Evolutionary conservation across 768 basidiomycete species (phyloP).

Genomic region (Coprinopsis marcescibilis): DNA sequence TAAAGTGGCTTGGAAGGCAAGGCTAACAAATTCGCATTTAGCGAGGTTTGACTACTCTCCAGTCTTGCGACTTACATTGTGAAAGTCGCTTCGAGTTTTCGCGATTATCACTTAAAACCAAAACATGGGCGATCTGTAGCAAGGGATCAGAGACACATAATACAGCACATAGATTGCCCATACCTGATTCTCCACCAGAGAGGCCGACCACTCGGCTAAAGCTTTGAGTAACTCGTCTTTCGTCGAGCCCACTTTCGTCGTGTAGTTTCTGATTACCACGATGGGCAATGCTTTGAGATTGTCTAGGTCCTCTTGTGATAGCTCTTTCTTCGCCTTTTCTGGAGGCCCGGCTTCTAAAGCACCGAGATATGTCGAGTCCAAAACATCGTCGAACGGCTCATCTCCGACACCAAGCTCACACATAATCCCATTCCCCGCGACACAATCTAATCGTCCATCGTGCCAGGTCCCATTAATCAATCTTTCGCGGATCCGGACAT

Average conservation of each 20-base stretch:
- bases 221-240: constrained; percentile 69
- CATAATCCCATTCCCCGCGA: constrained; percentile 85
- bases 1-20: constrained; percentile 81
- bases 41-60: neutral
- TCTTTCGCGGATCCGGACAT: constrained; percentile 33
- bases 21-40: constrained; percentile 35
- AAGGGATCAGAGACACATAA: constrained; percentile 1
- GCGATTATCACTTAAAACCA: constrained; percentile 85
- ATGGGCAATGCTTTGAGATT: constrained; percentile 68
- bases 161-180: constrained; percentile 8
- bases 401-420: constrained; percentile 81
- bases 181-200: constrained; percentile 76
- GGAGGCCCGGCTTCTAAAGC: neutral
- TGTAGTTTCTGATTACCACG: constrained; percentile 81
- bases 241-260: constrained; percentile 45
- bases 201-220: constrained; percentile 81
- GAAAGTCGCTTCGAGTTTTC: constrained; percentile 83
- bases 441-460: constrained; percentile 78
- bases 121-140: constrained; percentile 78
- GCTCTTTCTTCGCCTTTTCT: neutral
- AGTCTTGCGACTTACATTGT: constrained; percentile 44
- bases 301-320: constrained; percentile 33
- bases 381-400: constrained; percentile 42
- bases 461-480: constrained; percentile 72
- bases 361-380: constrained; percentile 15